Base-by-base conservation (phyloP, 805 yeast genomes). In the Nakazawaea anatomiae region DNA sequence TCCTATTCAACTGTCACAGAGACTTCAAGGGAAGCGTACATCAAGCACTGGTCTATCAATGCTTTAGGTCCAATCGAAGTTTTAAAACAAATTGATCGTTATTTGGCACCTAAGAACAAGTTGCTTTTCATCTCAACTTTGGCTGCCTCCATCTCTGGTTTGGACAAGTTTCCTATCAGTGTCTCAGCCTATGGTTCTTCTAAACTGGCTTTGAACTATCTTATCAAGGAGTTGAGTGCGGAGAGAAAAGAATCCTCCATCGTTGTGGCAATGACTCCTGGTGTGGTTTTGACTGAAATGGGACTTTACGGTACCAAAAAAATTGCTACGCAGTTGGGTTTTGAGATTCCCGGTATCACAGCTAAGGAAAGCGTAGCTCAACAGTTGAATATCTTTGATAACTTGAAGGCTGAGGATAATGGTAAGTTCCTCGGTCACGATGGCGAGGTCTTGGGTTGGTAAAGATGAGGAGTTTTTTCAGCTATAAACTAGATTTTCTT, bases 121-220 rank as follows among this genome's bases (percentile, higher is more conserved):
- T 42, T 68, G 14, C 52, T 61, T 30, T 65, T 64, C 48, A 50
- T 64, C 11, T 59, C 70, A 9, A 56, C 64, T 25, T 5, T 46
- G 7, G 63, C 58, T 4, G 71, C 61, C 10, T 58, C 65, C 18
- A 54, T 61, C 27, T 25, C 39, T 1, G 6, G 6, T 12, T 53
- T 55, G 2, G 55, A 38, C 1, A 57, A 42, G 35, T n/a, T 55
- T 6, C 60, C 60, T 4, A n/a, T 56, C 14, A 25, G 55, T 10
- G 42, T 51, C 10, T 53, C 62, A 25, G 65, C 68, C n/a, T 70
- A 70, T 52, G 73, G 73, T 4, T 57, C 57, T 41, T 64, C 72
- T 6, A 70, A 70, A 56, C 68, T 71, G 11, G 73, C 69, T 1
- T 53, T 70, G 53, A 68, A 70, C 59, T 64, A 58, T 55, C 50